Base-by-base conservation (phyloP, 768 basidiomycete species). In the Rhizopogon rudus region DNA sequence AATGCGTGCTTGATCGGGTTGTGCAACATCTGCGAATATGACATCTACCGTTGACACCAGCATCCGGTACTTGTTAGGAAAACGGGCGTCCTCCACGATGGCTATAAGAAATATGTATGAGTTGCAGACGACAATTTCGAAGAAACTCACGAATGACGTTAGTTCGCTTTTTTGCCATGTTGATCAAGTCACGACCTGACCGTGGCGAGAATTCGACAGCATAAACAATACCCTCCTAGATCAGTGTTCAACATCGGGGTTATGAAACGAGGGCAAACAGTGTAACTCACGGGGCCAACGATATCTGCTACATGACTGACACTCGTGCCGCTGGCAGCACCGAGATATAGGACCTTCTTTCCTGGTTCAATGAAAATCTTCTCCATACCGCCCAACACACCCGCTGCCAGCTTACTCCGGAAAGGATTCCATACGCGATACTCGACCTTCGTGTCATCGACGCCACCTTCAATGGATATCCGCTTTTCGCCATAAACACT, bases 341-440 rank as follows among this genome's bases (percentile, higher is more conserved):
- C 97, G 59, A 99, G 83, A 75, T 98, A 99, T 54, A 99, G 75
- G 44, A 98, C 96, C 78, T 97, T 98, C 63, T 87, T 85, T 57
- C 97, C 97, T 28, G 97, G 97, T 53, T 77, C 81, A 68, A 99
- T 93, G 74, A 80, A 94, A 64, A 98, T 93, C 55, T 92, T 75
- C 65, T 98, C 97, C 73, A 99, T 76, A 65, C 97, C 97, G 59
- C 94, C 92, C 57, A 98, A 77, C 49, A 98, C 91, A 71, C 97
- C 97, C 39, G 97, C 97, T 31, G 97, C 97, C 61, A 99, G 72
- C 79, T 98, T 99, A 68, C 82, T 86, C 61, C 97, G 82, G 85
- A 99, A 99, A 45, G 97, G 97, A 77, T 99, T 99, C 97, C 97
- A 99, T 31, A 99, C 97, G 53, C 97, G 81, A 74, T 98, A 99